Evolutionary conservation across 805 yeast species (phyloP).

Genomic region (Kurtzmaniella fragi): DNA sequence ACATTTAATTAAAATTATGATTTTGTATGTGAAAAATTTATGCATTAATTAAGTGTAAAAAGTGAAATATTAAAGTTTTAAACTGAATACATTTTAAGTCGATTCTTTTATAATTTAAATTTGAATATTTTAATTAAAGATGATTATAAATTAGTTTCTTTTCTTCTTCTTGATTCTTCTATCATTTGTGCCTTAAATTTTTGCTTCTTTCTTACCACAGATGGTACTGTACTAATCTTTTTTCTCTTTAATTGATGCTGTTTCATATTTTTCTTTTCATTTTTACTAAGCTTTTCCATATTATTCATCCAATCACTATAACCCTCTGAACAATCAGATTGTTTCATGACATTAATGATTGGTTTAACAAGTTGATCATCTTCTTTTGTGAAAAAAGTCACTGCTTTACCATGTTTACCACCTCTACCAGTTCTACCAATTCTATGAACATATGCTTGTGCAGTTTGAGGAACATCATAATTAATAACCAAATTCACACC

Average conservation of each 20-base stretch:
- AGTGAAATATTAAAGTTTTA: too few species aligned
- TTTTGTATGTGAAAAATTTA: too few species aligned
- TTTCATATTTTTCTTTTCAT: conserved; percentile 58
- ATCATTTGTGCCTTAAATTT: conserved; percentile 67
- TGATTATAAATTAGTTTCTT: conserved; percentile 14
- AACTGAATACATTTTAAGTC: too few species aligned
- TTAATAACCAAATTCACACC: conserved; percentile 93
- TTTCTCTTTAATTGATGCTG: conserved; percentile 57
- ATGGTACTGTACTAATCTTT: conserved; percentile 82
- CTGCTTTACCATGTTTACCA: conserved; percentile 79
- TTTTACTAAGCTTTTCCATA: conserved; percentile 57
- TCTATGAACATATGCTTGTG: conserved; percentile 95
- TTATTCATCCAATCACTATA: conserved; percentile 80
- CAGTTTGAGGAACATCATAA: conserved; percentile 91
- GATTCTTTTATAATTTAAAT: too few species aligned
- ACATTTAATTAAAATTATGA: too few species aligned
- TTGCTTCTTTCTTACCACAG: conserved; percentile 57
- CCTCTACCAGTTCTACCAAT: conserved; percentile 99
- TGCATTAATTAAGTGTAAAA: too few species aligned
- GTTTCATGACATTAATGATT: conserved; percentile 91
- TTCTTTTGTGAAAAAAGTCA: conserved; percentile 90
- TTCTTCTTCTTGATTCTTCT: conserved; percentile 64
- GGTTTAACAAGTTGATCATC: conserved; percentile 74
- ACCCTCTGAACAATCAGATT: conserved; percentile 65
- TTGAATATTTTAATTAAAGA: too few species aligned